phyloP scores from a whole-genome alignment of 1,284 basidiomycete species.

The Apiotrichum veenhuisii region DNA sequence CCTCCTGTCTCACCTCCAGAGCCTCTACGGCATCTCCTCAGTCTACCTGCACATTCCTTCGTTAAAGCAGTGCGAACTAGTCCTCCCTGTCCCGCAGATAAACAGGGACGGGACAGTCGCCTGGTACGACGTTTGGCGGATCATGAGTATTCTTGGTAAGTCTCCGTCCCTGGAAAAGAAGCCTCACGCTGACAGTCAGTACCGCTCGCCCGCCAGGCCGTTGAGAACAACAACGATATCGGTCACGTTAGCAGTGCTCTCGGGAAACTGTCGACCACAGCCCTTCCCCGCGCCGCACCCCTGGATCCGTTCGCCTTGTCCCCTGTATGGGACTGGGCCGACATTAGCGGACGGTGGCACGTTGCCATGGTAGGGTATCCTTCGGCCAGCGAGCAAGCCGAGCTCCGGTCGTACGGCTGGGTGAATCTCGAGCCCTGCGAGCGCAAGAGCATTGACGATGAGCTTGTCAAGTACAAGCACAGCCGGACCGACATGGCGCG shows the following conservation, averaged over 20 bases:
- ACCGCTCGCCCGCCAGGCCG: background rate
- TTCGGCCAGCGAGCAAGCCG: background rate
- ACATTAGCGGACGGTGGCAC: background rate
- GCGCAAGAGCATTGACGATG: background rate
- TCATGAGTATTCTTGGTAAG: background rate
- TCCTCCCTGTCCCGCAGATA: slow-evolving; percentile 1
- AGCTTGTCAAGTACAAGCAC: background rate
- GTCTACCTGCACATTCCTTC: background rate
- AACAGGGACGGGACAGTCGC: slow-evolving; percentile 2
- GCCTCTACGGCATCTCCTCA: background rate
- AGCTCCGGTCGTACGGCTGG: background rate
- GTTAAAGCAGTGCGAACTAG: background rate
- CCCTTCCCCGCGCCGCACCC: no score
- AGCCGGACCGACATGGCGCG: background rate
- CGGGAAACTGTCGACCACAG: background rate
- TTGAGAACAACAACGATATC: background rate
- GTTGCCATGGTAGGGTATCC: background rate
- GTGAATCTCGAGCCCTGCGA: background rate
- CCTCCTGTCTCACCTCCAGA: background rate
- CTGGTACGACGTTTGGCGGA: slow-evolving; percentile 3
- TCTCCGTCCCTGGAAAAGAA: background rate
- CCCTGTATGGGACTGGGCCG: background rate
- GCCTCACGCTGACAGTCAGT: background rate
- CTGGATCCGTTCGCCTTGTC: background rate
- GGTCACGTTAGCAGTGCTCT: background rate